Evolutionary conservation across 1,284 basidiomycete species (phyloP).

Genomic region (Xerocomus amazonicus): DNA sequence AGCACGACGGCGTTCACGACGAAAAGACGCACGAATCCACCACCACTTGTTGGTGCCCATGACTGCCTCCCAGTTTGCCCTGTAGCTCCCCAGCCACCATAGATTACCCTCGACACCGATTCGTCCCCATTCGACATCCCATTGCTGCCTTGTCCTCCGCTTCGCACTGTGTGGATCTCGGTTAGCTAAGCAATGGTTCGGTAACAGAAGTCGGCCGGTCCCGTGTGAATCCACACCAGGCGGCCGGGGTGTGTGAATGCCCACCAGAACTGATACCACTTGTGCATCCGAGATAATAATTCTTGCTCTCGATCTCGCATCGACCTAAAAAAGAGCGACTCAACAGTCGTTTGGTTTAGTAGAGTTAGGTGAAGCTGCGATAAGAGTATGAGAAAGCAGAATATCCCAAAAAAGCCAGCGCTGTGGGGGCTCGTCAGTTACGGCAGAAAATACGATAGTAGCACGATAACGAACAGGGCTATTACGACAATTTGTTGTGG

Average conservation of each 20-base stretch:
- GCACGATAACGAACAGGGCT: slow-evolving; percentile 23
- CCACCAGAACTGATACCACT: slow-evolving; percentile 50
- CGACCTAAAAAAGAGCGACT: slow-evolving; percentile 54
- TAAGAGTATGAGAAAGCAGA: slow-evolving; percentile 55
- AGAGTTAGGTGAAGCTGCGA: slow-evolving; percentile 64
- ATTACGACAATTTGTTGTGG: slow-evolving; percentile 30
- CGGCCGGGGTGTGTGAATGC: slow-evolving; percentile 17
- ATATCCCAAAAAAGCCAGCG: slow-evolving; percentile 59
- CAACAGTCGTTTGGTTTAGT: slow-evolving; percentile 75
- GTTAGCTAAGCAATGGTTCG: background rate
- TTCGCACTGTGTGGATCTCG: slow-evolving; percentile 42
- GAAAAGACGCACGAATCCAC: slow-evolving; percentile 67
- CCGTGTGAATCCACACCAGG: too few species aligned
- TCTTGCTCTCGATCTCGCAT: slow-evolving; percentile 62
- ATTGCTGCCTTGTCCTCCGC: slow-evolving; percentile 43
- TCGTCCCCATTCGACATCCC: slow-evolving; percentile 78
- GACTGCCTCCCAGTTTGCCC: slow-evolving; percentile 67
- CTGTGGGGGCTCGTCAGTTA: slow-evolving; percentile 19
- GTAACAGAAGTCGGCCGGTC: too few species aligned
- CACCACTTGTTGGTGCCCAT: slow-evolving; percentile 65
- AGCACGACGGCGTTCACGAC: background rate
- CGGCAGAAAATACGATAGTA: background rate
- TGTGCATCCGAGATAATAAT: slow-evolving; percentile 44
- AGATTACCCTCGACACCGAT: slow-evolving; percentile 73
- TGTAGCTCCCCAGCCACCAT: slow-evolving; percentile 74